Evolutionary conservation across 352 stramenopile species (phyloP), one percentile per base, ranked within the genome.

Genomic region (Globisporangium megalacanthum): DNA sequence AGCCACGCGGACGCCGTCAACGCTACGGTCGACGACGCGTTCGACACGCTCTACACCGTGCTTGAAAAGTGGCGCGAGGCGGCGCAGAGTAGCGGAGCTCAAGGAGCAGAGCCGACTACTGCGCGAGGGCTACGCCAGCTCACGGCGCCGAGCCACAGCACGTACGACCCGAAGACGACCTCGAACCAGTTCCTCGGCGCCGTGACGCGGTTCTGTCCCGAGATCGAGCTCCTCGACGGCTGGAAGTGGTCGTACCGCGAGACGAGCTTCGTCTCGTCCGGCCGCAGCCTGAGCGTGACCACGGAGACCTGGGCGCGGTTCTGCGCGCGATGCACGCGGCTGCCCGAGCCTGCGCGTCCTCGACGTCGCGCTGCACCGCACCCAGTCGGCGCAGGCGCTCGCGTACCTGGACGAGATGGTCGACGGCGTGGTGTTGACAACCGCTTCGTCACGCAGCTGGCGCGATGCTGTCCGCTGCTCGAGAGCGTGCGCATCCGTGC

Each of bases 341-440:
- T 88, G 47, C 65, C 72, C 8, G 78, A 86, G 58, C 80, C 48
- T 82, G 13, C 46, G 73, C 45, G 61, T 72, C 25, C 53, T 82
- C 42, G 73, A 82, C 36, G 59, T 82, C 14, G 69, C 79, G 19
- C 58, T 79, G 37, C 73, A 82, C 49, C 68, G 73, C 42, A 49
- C 79, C 2, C 70, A 82, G 52, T 64, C 70, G 33, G 77, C 70
- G 15, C 70, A 82, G 17, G 61, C 68, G 14, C 54, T 79, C 6
- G 70, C 79, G 36, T 82, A 82, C 42, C 62, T 82, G 36, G 70
- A 82, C 52, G 73, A 82, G 61, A 82, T 82, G 73, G 79, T 82
- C 25, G 73, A 77, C 25, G 60, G 70, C 1, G 61, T 68, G n/a
- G 73, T 79, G 25, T 82, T 82, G 79, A 76, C 31, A 70, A 82